Percentiles rank a stretch among this genome's conserved stretches.
phyloP scores from a whole-genome alignment of 495 filamentous ascomycete genomes.

The Xylaria scruposa region DNA sequence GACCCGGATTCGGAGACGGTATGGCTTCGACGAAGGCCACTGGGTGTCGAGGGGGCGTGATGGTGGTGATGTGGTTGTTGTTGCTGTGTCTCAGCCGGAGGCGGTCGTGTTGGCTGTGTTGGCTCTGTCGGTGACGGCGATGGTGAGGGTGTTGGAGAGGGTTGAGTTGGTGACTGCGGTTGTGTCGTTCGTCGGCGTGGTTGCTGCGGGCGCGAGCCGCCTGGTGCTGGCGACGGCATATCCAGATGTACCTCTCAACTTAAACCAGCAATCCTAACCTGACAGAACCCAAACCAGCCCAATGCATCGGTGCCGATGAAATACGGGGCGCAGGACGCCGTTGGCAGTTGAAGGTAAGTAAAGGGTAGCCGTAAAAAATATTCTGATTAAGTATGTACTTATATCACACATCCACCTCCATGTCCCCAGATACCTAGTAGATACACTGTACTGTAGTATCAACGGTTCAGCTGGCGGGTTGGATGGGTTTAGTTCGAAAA shows the following conservation, averaged over 20 bases:
- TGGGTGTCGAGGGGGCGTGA: conserved; percentile 50
- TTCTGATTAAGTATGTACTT: not conserved
- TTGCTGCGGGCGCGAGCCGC: conserved; percentile 5
- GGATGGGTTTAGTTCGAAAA: not conserved
- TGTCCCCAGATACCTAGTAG: no score
- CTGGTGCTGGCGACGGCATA: conserved; percentile 12
- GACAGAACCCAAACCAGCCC: not conserved
- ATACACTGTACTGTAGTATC: conserved; percentile 7
- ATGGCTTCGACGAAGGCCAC: conserved; percentile 53
- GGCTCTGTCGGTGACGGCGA: not conserved
- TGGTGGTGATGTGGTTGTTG: conserved; percentile 34
- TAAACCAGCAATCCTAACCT: not conserved
- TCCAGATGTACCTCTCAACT: not conserved
- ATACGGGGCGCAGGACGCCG: not conserved
- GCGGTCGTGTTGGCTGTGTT: not conserved
- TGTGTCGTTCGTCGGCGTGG: not conserved
- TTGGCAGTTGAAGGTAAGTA: not conserved
- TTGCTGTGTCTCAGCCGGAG: not conserved
- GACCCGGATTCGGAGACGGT: conserved; percentile 42
- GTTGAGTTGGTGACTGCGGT: not conserved
- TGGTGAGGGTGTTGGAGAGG: not conserved
- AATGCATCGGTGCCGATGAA: not conserved
- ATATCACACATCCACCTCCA: not conserved
- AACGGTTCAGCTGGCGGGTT: not conserved
- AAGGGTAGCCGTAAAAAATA: not conserved